Percentiles rank a stretch among this genome's conserved stretches.
Evolutionary conservation across 1,284 basidiomycete genomes (phyloP).

Genomic region (Caloboletus inedulis): DNA sequence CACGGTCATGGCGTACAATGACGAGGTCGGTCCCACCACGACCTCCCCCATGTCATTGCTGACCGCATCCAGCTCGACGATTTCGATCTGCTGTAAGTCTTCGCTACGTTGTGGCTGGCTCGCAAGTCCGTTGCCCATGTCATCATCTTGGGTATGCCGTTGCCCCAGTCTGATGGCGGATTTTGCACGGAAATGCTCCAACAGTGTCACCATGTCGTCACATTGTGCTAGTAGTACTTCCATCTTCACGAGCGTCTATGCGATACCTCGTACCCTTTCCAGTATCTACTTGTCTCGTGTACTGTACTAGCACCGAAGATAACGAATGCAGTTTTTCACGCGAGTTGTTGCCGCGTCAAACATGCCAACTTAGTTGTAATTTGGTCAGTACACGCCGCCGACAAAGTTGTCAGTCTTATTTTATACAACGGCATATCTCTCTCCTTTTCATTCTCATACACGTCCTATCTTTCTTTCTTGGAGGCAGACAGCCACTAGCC

Average conservation of each 20-base stretch:
- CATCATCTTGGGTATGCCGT: neutral
- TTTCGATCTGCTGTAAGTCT: conserved; percentile 73
- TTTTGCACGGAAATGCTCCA: conserved; percentile 1
- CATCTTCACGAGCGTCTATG: neutral
- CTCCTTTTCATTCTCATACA: conserved; percentile 11
- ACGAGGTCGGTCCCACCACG: conserved; percentile 63
- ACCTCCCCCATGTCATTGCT: conserved; percentile 1
- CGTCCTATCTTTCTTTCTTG: conserved; percentile 12
- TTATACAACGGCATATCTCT: conserved; percentile 3
- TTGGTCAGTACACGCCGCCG: neutral
- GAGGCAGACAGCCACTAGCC: conserved; percentile 8
- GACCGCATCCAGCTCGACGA: conserved; percentile 72
- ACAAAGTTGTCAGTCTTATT: conserved; percentile 1
- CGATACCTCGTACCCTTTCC: neutral
- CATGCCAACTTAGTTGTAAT: conserved; percentile 10
- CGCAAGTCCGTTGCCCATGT: neutral
- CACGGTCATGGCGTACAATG: conserved; percentile 95
- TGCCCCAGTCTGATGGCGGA: neutral
- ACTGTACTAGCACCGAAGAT: conserved; percentile 6
- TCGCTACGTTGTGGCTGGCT: neutral
- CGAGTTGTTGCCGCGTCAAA: conserved; percentile 19
- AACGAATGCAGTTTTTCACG: conserved; percentile 24
- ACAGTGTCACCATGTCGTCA: neutral
- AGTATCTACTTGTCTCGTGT: neutral
- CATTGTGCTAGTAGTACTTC: conserved; percentile 1